These are phyloP conservation scores for Phytophthora pistaciae DNA, from an alignment of 352 stramenopile genomes.

Conservation along the genomic window DNA sequence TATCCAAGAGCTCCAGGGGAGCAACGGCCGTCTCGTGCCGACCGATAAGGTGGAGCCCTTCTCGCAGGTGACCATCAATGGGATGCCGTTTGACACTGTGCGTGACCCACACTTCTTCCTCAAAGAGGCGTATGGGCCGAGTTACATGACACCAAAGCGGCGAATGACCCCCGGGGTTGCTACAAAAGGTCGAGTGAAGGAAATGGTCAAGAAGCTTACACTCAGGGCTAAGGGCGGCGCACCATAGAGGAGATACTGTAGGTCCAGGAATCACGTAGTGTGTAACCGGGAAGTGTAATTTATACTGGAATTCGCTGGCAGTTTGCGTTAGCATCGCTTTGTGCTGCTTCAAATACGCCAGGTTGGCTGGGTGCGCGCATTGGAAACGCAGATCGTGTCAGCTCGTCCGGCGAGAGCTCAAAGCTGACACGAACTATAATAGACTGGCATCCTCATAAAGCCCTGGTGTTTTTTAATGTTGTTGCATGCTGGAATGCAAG, in stretches of 20 bases:
- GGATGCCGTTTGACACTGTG: slow-evolving; percentile 46
- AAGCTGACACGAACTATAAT: too few relatives aligned
- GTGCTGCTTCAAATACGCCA: too few relatives aligned
- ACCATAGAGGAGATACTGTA: neutral
- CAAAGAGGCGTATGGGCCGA: slow-evolving; percentile 37
- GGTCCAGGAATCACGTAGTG: neutral
- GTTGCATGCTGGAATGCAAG: too few relatives aligned
- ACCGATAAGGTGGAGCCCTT: slow-evolving; percentile 38
- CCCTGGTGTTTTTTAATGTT: too few relatives aligned
- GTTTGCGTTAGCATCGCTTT: too few relatives aligned
- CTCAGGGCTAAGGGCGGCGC: neutral
- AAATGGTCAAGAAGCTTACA: slow-evolving; percentile 1
- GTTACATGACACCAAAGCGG: slow-evolving; percentile 44
- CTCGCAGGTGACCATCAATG: slow-evolving; percentile 40
- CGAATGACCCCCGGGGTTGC: neutral
- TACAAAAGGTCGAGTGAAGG: neutral
- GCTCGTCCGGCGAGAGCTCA: too few relatives aligned
- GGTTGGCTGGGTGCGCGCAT: too few relatives aligned
- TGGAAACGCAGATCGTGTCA: too few relatives aligned
- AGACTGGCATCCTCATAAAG: too few relatives aligned
- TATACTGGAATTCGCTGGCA: neutral
- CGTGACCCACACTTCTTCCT: slow-evolving; percentile 46
- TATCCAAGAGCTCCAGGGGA: slow-evolving; percentile 37
- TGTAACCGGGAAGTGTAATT: neutral
- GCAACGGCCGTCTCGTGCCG: slow-evolving; percentile 21